Base-by-base conservation (phyloP, 2,329 filamentous ascomycete species). In the Verticillium alfalfae region DNA sequence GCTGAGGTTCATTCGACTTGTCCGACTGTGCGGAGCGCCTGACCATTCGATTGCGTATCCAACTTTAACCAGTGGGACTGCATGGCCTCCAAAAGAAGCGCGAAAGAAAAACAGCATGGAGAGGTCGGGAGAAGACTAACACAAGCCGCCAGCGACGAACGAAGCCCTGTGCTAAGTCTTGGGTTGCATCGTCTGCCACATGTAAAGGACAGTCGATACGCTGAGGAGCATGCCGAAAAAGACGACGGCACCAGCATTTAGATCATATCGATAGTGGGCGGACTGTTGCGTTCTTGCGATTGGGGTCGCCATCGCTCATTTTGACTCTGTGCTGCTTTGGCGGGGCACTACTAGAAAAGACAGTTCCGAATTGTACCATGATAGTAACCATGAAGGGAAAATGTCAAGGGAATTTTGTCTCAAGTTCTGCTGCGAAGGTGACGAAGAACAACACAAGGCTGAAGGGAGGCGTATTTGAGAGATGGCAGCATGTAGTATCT, bases 101-200 rank as follows among this genome's bases (percentile, higher is more conserved):
- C 22, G 22, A 22, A 22, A 22, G 22, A 22, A 22, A 56, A 57
- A 31, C 26, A 31, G 26, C 26, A 31, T 31, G 26, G 26, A 31
- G 26, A 31, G 26, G 26, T 31, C 22, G 26, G 34, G 8, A 38
- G 34, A 5, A 13, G n/a, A 45, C 81, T 62, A 76, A 83, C 82
- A 79, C 3, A 78, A 26, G 31, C 78, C 79, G 13, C 22, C 22
- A 22, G 81, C 82, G 12, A 77, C 66, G 63, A 84, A 81, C 1
- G 79, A 75, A 15, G 79, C 73, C 67, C 80, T 82, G 67, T 82
- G 86, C 76, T 77, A 83, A 34, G 80, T 79, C 55, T 75, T 31
- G 26, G 26, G 26, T 3, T 31, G 26, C 4, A 31, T 72, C 3
- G 75, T 76, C 55, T 72, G 76, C 22, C 76, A 66, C 41, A 84